Base-by-base conservation (phyloP, 1,284 basidiomycete genomes). In the Phenoliferia sp. region DNA sequence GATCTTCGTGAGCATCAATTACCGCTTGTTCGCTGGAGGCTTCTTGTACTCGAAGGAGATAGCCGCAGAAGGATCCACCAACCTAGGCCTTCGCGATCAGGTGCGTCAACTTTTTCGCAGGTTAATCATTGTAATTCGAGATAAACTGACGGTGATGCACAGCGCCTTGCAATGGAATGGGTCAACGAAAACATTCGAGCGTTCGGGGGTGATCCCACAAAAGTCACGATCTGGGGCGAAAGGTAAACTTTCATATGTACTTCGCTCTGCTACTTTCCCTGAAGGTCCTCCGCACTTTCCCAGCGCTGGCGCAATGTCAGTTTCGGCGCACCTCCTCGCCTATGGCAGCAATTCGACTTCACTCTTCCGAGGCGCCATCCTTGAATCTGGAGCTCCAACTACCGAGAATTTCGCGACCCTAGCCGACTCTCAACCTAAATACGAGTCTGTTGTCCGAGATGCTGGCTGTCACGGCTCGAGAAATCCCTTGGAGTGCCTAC, bases 181-280 rank as follows among this genome's bases (percentile, higher is more conserved):
- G 73, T 88, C 7, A 84, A 86, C 68, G 76, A 85, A 10, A 87
- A 89, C 67, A 84, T 89, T 29, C 80, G 79, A 0, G 79, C 79
- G 0, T 88, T 89, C 73, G 87, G 87, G 6, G 88, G 88, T 0
- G 85, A 88, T 76, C 82, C 84, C 22, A 70, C 76, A 50, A 86
- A 86, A n/a, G 59, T 60, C 28, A 60, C 59, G 3, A 36, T 63
- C 34, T 57, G 54, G 56, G 54, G 50, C 10, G 35, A 54, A 35
- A 54, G 48, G 61, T 55, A 10, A 22, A n/a, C 19, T 3, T 52
- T 9, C 29, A 9, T 33, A 12, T 5, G 22, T n/a, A 12, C 17
- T 15, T 7, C 22, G 28, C 32, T 26, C 52, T n/a, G n/a, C 10
- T 12, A 10, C 10, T 26, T 12, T 15, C 17, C 28, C 17, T 16